These are phyloP conservation scores for Claviceps pusilla DNA, from an alignment of 2,329 filamentous ascomycete species.

Conservation along the genomic window DNA sequence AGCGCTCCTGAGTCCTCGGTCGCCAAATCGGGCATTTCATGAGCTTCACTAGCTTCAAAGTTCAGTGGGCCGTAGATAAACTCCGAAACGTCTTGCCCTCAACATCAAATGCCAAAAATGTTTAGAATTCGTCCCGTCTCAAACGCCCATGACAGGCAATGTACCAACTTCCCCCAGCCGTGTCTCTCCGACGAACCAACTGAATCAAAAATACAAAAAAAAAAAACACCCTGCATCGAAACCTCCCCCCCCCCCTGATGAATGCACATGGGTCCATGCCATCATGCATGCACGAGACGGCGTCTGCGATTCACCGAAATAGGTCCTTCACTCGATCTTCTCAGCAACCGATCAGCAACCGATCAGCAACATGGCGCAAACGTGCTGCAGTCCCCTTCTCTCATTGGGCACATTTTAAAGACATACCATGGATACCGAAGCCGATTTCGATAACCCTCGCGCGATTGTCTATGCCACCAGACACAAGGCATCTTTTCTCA, in stretches of 20 bases:
- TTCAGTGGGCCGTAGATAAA: neutral
- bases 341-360: neutral
- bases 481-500: neutral
- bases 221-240: too few species aligned
- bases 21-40: neutral
- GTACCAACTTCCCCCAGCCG: too few species aligned
- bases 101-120: neutral
- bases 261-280: neutral
- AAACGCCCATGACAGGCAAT: too few species aligned
- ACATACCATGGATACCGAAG: neutral
- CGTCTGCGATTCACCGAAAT: neutral
- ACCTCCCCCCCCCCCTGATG: too few species aligned
- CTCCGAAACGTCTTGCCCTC: neutral
- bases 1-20: neutral
- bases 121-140: neutral
- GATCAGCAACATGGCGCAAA: neutral
- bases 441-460: neutral
- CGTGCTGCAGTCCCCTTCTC: neutral
- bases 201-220: too few species aligned
- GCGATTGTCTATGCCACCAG: neutral
- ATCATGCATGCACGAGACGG: neutral
- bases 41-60: neutral
- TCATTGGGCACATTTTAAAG: neutral
- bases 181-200: too few species aligned
- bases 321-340: neutral